Evolutionary conservation across 2,329 filamentous ascomycete genomes (phyloP), one percentile per base, ranked within the genome.

Genomic region (Beauveria scarabaeidicola): DNA sequence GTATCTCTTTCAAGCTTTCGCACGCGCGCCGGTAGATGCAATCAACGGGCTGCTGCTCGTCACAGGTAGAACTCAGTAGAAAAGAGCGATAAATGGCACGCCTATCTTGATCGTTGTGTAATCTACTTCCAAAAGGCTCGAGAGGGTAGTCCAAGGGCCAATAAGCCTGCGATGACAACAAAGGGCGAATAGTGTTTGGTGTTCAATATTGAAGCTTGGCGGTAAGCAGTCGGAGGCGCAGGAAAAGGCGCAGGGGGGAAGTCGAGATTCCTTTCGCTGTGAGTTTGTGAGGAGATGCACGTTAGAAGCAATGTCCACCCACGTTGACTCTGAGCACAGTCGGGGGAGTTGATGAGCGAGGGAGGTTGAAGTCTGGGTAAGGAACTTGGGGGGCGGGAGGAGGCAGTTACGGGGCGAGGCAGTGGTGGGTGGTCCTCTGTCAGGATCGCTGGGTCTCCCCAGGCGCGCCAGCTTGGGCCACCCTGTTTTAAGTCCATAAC

Each of bases 351-450:
- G 58, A 44, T 27, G 52, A 60, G 19, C 41, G 52, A 60, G 58
- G 58, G 51, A 55, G 58, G 36, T 55, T 60, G 58, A 60, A 60
- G 58, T 44, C 32, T 38, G 40, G 40, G 46, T 21, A 56, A 46
- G 25, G 51, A 43, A 51, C 44, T 55, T 52, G 48, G 58, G 52
- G 52, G 58, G 58, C 40, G 43, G 50, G 58, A 44, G 58, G 58
- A 52, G 58, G 58, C 58, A 52, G 50, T 27, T 55, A 41, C 19
- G 56, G 47, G 56, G 47, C 40, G 36, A 51, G 36, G 36, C 38
- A 52, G 55, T 38, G 55, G 55, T 47, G 55, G 46, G 36, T 25
- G 47, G 47, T 25, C 23, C 47, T 29, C 27, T 36, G 27, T 29
- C 53, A 56, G 52, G 41, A 48, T 56, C 53, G 53, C 53, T 40